Percentiles rank a stretch among this genome's conserved stretches.
phyloP scores from a whole-genome alignment of 129 eudicot genomes.

The Lactuca saligna region DNA sequence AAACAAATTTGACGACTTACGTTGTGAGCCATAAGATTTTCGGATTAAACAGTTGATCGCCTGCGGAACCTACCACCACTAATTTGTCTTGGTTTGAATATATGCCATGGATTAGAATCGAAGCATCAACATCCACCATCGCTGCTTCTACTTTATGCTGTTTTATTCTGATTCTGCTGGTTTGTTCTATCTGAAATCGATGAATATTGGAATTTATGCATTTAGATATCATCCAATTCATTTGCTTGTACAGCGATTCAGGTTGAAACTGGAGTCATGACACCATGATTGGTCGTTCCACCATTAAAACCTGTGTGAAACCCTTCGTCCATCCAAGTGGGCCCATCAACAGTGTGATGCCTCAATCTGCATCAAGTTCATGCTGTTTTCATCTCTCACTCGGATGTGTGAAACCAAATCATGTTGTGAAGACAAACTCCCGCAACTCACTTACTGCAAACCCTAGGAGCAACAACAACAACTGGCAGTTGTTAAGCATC shows the following conservation, averaged over 20 bases:
- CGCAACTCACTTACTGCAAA: conserved; percentile 25
- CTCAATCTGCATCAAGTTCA: conserved; percentile 33
- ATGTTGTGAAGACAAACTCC: conserved; percentile 31
- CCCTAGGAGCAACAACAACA: conserved; percentile 22
- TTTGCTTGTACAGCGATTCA: conserved; percentile 21
- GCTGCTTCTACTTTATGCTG: neutral
- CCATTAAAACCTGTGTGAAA: conserved; percentile 37
- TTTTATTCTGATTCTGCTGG: conserved; percentile 6
- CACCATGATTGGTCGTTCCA: conserved; percentile 48
- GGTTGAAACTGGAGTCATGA: conserved; percentile 28
- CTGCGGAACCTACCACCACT: conserved; percentile 1
- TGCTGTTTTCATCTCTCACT: conserved; percentile 38
- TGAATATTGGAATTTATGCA: conserved; percentile 17
- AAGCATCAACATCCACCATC: neutral
- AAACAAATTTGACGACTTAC: neutral
- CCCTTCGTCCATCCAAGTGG: conserved; percentile 27
- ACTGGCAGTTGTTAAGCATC: conserved; percentile 35
- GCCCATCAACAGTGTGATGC: conserved; percentile 36
- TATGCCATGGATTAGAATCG: conserved; percentile 18
- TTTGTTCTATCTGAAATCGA: conserved; percentile 4
- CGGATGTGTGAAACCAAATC: conserved; percentile 34
- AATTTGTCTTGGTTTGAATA: conserved; percentile 3
- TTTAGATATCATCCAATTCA: neutral
- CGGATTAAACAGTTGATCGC: neutral
- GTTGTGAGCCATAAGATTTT: neutral